Percentiles rank a stretch among this genome's conserved stretches.
These are phyloP conservation scores for Penicillium sp. DNA, from an alignment of 2,329 filamentous ascomycete genomes.

Conservation along the genomic window DNA sequence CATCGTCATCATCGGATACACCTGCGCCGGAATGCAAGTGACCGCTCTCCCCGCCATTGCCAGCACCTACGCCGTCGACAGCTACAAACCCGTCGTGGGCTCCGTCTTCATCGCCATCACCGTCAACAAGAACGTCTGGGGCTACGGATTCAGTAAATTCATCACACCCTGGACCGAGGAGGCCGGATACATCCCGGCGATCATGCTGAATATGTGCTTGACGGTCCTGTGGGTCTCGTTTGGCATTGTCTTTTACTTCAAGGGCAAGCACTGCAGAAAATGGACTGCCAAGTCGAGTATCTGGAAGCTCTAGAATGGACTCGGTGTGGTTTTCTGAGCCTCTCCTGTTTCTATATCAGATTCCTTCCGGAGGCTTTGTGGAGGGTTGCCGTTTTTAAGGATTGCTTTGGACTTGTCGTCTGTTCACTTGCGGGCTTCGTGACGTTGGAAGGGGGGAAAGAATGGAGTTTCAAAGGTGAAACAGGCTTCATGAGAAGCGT, in stretches of 20 bases:
- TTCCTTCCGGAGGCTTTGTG: neutral
- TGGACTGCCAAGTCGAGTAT: conserved; percentile 47
- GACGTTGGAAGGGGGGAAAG: no score
- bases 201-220: conserved; percentile 55
- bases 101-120: conserved; percentile 56
- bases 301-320: conserved; percentile 1
- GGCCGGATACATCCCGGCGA: conserved; percentile 49
- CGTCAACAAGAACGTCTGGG: conserved; percentile 60
- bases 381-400: no score
- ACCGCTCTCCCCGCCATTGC: conserved; percentile 55
- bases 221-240: conserved; percentile 50
- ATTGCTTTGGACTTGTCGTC: no score
- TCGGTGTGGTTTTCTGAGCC: no score
- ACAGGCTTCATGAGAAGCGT: no score
- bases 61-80: conserved; percentile 56
- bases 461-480: no score
- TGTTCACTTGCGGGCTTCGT: no score
- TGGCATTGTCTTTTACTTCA: conserved; percentile 52
- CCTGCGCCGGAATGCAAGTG: conserved; percentile 53
- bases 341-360: neutral
- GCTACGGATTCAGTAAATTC: conserved; percentile 54
- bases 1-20: conserved; percentile 55
- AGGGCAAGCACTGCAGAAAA: conserved; percentile 53
- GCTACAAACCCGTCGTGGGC: conserved; percentile 58
- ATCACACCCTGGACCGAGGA: conserved; percentile 49